Conservation (phyloP, 1,284 basidiomycete species). For the Boletus semigastroideus region DNA sequence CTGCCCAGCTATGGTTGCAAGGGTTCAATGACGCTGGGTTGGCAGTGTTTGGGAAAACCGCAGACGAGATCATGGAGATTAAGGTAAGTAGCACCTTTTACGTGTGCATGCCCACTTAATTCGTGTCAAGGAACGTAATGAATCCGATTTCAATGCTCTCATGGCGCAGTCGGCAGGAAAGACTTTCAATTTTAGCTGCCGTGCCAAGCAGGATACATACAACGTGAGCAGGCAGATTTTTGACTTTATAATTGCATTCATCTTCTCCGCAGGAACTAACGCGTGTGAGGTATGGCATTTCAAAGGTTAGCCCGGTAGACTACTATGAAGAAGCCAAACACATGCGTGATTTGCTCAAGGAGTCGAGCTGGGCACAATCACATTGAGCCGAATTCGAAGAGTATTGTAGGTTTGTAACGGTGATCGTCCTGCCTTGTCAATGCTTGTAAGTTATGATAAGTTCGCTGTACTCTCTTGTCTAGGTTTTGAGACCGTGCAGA, state of each 20-base stretch:
- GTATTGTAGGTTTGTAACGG: background rate
- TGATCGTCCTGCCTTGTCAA: background rate
- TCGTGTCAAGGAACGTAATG: slow-evolving; percentile 58
- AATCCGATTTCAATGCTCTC: slow-evolving; percentile 58
- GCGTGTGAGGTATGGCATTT: slow-evolving; percentile 82
- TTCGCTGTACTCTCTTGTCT: background rate
- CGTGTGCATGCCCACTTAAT: background rate
- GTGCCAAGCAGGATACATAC: slow-evolving; percentile 86
- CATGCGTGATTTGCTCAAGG: slow-evolving; percentile 54
- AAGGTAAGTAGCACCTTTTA: slow-evolving; percentile 41
- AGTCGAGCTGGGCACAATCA: slow-evolving; percentile 39
- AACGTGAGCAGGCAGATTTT: slow-evolving; percentile 54
- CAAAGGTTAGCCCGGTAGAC: slow-evolving; percentile 65
- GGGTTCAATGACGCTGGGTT: slow-evolving; percentile 95
- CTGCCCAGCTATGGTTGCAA: slow-evolving; percentile 89
- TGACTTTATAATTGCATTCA: background rate
- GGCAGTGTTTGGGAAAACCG: slow-evolving; percentile 75
- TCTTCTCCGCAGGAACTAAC: slow-evolving; percentile 59
- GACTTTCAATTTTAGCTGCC: slow-evolving; percentile 83
- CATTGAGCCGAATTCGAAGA: too few species aligned
- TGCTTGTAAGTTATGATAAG: slow-evolving; percentile 2
- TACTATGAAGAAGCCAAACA: slow-evolving; percentile 69
- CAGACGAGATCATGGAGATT: slow-evolving; percentile 76
- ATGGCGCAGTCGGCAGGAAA: slow-evolving; percentile 69
- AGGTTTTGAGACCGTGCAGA: too few species aligned